These are phyloP conservation scores for Lactarius akahatsu DNA, from an alignment of 768 basidiomycete genomes.

Conservation along the genomic window DNA sequence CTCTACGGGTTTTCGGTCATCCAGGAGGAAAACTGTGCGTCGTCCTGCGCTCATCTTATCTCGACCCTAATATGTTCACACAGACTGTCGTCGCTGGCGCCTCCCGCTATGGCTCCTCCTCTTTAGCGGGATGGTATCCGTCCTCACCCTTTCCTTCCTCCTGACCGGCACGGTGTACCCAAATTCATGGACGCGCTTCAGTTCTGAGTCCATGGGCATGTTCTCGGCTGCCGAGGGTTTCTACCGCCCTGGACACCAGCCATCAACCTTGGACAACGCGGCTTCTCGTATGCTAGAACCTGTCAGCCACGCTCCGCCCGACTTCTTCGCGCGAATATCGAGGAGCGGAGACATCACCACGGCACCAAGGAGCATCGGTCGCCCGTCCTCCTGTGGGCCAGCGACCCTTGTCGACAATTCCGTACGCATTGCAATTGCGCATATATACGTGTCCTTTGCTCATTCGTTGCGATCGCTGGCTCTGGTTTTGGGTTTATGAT, in stretches of 20 bases:
- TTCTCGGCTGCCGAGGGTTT: slow-evolving; percentile 1
- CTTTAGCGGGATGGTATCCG: slow-evolving; percentile 19
- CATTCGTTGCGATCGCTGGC: not conserved
- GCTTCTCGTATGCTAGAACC: not conserved
- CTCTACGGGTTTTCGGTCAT: slow-evolving; percentile 4
- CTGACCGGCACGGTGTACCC: slow-evolving; percentile 21
- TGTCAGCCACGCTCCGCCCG: slow-evolving; percentile 6
- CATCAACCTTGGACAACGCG: not conserved
- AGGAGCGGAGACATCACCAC: not conserved
- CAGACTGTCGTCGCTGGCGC: slow-evolving; percentile 17
- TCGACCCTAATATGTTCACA: not conserved
- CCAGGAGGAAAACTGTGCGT: slow-evolving; percentile 15
- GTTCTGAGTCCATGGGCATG: slow-evolving; percentile 11
- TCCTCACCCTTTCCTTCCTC: slow-evolving; percentile 21
- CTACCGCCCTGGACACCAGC: slow-evolving; percentile 5
- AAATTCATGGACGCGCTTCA: slow-evolving; percentile 12
- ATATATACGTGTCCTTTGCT: not conserved
- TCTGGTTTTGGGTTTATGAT: not conserved
- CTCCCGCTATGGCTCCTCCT: slow-evolving; percentile 25
- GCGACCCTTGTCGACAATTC: slow-evolving; percentile 15
- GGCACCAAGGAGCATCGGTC: not conserved
- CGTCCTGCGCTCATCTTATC: not conserved
- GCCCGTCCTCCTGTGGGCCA: slow-evolving; percentile 18
- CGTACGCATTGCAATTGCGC: slow-evolving; percentile 5
- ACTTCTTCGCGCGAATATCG: not conserved